Evolutionary conservation across 2,329 filamentous ascomycete species (phyloP).

Genomic region (Aureobasidium sp.): DNA sequence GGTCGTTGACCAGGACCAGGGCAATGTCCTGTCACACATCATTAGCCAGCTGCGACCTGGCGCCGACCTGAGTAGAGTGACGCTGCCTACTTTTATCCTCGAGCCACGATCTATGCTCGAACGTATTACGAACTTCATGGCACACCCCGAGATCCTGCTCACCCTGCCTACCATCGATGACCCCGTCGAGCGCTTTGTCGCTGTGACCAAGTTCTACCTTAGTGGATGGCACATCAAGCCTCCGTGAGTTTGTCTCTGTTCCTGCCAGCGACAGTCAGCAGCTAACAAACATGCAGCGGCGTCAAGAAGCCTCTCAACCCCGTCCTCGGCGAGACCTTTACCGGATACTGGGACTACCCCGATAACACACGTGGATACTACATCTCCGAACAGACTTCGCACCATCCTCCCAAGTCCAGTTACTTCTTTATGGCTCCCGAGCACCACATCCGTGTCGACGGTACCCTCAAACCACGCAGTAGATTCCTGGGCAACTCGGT

Average conservation of each 20-base stretch:
- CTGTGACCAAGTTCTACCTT: constrained; percentile 95
- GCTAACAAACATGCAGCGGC: constrained; percentile 47
- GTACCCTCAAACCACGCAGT: constrained; percentile 87
- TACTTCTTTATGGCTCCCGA: constrained; percentile 98
- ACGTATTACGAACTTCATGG: constrained; percentile 99
- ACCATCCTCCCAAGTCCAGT: constrained; percentile 96
- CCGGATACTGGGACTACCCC: constrained; percentile 81
- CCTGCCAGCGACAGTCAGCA: not conserved
- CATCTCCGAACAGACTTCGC: constrained; percentile 93
- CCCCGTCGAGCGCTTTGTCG: constrained; percentile 79
- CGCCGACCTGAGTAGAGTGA: constrained; percentile 88
- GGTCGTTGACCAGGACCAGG: constrained; percentile 83
- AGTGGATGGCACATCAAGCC: constrained; percentile 99
- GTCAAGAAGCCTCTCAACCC: constrained; percentile 98
- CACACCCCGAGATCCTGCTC: constrained; percentile 90
- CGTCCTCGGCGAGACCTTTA: constrained; percentile 88
- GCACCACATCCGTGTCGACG: constrained; percentile 89
- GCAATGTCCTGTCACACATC: constrained; percentile 93
- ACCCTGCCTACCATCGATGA: constrained; percentile 83
- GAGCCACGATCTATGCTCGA: constrained; percentile 98
- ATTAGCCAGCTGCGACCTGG: constrained; percentile 94
- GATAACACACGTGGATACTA: constrained; percentile 86
- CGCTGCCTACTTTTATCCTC: constrained; percentile 93
- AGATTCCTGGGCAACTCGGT: constrained; percentile 96
- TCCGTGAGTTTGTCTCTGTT: constrained; percentile 54